Evolutionary conservation across 2,329 filamentous ascomycete species (phyloP), one percentile per base, ranked within the genome.

Genomic region (Macrophomina phaseolina): DNA sequence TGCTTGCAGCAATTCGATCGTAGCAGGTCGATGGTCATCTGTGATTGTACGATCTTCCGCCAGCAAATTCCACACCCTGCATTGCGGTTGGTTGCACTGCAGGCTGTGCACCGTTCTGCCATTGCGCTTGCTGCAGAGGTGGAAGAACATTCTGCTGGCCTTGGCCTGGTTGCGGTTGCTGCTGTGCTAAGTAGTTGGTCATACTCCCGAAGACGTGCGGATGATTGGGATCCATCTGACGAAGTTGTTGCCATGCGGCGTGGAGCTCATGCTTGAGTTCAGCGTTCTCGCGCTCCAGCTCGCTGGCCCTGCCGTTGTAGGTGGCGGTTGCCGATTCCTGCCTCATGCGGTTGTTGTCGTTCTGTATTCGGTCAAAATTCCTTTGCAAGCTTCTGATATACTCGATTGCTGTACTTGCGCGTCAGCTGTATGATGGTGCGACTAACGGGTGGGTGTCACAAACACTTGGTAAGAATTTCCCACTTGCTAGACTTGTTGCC

Each of bases 401-500:
- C 42, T 84, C 83, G 68, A 84, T 84, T 6, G 82, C 82, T 84
- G 63, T 8, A 38, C 23, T 23, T 28, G 18, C 5, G 32, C 45
- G 52, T 45, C n/a, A 66, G 32, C 1, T 9, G 49, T 12, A 12
- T 8, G 16, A n/a, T 14, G 7, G 32, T 16, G 18, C 1, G 30
- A 34, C 14, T 23, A 32, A 36, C 9, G 14, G 12, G 8, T 28
- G n/a, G 2, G 7, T 6, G 12, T 5, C 32, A 76, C 85, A 69
- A 81, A 94, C 92, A 91, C 83, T 94, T 94, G 2, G 91, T 93
- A 16, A 96, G 76, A 58, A 94, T 93, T 73, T 96, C 92, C 92
- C 92, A 96, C 73, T 96, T 96, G 71, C 91, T 94, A 0, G 92
- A 92, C 76, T 95, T 96, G 30, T 90, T 90, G 1, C 92, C 92